Evolutionary conservation across 805 yeast genomes (phyloP).

Genomic region (Spathaspora arborariae): DNA sequence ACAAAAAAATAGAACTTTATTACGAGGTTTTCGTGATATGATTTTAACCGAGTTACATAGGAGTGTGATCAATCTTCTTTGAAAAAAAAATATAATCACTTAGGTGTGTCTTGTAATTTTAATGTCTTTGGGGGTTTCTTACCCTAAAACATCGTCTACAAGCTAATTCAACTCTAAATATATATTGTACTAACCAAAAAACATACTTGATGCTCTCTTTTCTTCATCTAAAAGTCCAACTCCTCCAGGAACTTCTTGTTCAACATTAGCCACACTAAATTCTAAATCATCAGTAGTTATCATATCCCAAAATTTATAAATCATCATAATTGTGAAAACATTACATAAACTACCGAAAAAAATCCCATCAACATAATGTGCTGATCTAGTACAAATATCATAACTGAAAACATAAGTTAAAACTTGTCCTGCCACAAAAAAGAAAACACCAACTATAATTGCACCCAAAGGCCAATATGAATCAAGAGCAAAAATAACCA

Average conservation of each 20-base stretch:
- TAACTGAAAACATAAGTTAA: constrained; percentile 66
- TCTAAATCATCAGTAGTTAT: constrained; percentile 93
- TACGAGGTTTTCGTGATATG: no score
- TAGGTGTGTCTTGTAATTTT: no score
- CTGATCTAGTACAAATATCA: constrained; percentile 61
- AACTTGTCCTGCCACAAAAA: constrained; percentile 79
- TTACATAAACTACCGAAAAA: constrained; percentile 82
- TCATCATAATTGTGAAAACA: constrained; percentile 85
- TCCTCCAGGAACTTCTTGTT: constrained; percentile 32
- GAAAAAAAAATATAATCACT: no score
- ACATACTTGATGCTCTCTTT: constrained; percentile 9
- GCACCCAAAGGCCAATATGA: constrained; percentile 92
- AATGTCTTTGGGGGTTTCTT: no score
- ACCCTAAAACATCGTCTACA: no score
- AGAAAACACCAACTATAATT: constrained; percentile 61
- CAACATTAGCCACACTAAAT: constrained; percentile 62
- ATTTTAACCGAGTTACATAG: no score
- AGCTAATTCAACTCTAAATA: neutral
- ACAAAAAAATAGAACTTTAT: no score
- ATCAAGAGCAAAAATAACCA: constrained; percentile 63
- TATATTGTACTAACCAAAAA: constrained; percentile 2
- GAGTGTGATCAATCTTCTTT: no score
- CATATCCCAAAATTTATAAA: constrained; percentile 95
- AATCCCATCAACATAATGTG: constrained; percentile 88
- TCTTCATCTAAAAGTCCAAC: constrained; percentile 10